Evolutionary conservation across 805 yeast species (phyloP).

Genomic region (Priceomyces haplophilus): DNA sequence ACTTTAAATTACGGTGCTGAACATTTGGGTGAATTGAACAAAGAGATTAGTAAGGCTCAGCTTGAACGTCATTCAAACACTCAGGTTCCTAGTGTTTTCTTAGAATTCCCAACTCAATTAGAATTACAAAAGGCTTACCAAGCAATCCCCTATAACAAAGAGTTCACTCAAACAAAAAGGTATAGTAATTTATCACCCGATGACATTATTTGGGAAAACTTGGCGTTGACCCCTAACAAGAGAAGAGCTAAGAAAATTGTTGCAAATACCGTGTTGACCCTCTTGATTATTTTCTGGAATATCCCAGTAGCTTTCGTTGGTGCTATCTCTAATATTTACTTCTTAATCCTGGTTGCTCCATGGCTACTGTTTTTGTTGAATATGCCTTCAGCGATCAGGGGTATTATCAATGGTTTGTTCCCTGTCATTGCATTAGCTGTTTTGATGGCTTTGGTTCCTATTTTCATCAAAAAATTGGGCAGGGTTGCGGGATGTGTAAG

Average conservation of each 20-base stretch:
- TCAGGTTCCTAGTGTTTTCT: conserved; percentile 65
- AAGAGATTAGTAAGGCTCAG: conserved; percentile 60
- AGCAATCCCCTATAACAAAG: conserved; percentile 58
- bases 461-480: conserved; percentile 66
- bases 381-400: conserved; percentile 53
- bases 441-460: conserved; percentile 66
- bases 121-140: conserved; percentile 90
- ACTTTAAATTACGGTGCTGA: conserved; percentile 73
- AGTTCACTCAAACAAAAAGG: conserved; percentile 46
- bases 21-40: conserved; percentile 65
- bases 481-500: conserved; percentile 70
- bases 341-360: conserved; percentile 49
- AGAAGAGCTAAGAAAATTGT: conserved; percentile 55
- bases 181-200: conserved; percentile 70
- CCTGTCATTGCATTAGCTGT: conserved; percentile 66
- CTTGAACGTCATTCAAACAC: conserved; percentile 47
- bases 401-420: conserved; percentile 63
- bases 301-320: conserved; percentile 80
- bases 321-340: conserved; percentile 63
- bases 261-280: conserved; percentile 62
- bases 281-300: conserved; percentile 66
- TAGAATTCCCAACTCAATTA: conserved; percentile 78
- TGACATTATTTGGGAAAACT: conserved; percentile 81
- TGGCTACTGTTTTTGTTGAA: conserved; percentile 56
- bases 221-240: conserved; percentile 53